Percentiles rank a stretch among this genome's conserved stretches.
phyloP scores from a whole-genome alignment of 2,329 filamentous ascomycete genomes.

The Pyrenochaeta sp. region DNA sequence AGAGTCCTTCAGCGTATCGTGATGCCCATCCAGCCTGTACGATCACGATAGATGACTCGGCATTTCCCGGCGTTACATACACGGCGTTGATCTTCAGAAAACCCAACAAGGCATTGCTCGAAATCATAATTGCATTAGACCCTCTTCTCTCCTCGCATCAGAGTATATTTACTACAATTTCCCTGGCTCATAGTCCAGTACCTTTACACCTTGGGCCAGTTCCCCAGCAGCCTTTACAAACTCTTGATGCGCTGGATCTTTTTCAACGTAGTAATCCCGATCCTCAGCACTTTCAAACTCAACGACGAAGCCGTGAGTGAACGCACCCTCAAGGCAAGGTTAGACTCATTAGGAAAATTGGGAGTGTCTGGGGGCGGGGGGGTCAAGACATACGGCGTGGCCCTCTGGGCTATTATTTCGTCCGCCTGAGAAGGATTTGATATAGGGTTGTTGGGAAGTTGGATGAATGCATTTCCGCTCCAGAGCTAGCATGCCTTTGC shows the following conservation, averaged over 20 bases:
- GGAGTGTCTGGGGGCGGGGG: background rate
- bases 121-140: background rate
- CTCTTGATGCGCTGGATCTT: constrained; percentile 69
- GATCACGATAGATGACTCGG: constrained; percentile 25
- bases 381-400: constrained; percentile 60
- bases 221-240: constrained; percentile 64
- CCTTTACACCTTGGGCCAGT: constrained; percentile 62
- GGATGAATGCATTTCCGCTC: constrained; percentile 68
- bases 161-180: constrained; percentile 50
- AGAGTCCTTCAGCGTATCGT: constrained; percentile 80
- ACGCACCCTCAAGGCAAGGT: constrained; percentile 57
- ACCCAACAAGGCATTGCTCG: constrained; percentile 13
- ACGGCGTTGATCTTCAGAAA: constrained; percentile 27
- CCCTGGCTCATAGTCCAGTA: constrained; percentile 68
- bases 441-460: constrained; percentile 66
- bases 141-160: background rate
- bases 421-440: constrained; percentile 66
- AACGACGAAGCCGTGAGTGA: constrained; percentile 74
- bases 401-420: constrained; percentile 70
- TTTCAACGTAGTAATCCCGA: constrained; percentile 71
- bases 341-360: background rate
- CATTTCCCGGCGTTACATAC: constrained; percentile 41
- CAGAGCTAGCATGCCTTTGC: constrained; percentile 65
- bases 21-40: constrained; percentile 28
- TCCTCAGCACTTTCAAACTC: constrained; percentile 72